Evolutionary conservation across 768 basidiomycete genomes (phyloP).

Genomic region (Lactarius sp.): DNA sequence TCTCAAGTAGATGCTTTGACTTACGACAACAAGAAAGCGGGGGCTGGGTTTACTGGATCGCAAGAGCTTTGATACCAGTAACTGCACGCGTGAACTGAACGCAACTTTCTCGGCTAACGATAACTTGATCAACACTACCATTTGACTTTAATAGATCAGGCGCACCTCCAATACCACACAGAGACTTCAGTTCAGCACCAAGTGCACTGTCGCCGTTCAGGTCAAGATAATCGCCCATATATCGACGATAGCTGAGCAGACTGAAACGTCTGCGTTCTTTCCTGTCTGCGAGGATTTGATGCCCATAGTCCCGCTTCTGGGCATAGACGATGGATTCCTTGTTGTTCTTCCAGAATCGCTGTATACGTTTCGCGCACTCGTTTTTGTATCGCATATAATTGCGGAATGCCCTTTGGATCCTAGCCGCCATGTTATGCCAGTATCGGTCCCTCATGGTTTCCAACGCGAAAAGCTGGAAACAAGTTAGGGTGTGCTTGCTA

Average conservation of each 20-base stretch:
- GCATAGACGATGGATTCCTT: conserved; percentile 89
- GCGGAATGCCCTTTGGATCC: conserved; percentile 94
- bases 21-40: conserved; percentile 82
- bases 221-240: conserved; percentile 94
- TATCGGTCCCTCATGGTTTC: conserved; percentile 99
- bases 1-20: conserved; percentile 31
- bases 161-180: conserved; percentile 72
- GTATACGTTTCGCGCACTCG: conserved; percentile 92
- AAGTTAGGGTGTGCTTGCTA: conserved; percentile 5
- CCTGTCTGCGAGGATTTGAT: conserved; percentile 82
- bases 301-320: conserved; percentile 90
- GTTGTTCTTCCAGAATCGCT: conserved; percentile 98
- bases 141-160: neutral
- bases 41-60: conserved; percentile 92
- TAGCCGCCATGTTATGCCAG: conserved; percentile 99
- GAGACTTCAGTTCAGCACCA: conserved; percentile 67
- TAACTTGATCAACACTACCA: neutral
- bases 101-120: conserved; percentile 67
- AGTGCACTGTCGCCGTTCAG: conserved; percentile 76
- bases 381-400: conserved; percentile 95
- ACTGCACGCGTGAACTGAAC: conserved; percentile 78
- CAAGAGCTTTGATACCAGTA: conserved; percentile 78
- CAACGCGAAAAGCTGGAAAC: conserved; percentile 80
- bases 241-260: conserved; percentile 89
- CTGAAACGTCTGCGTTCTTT: conserved; percentile 94